phyloP scores from a whole-genome alignment of 2,329 filamentous ascomycete species.

The Penicillium sp. region DNA sequence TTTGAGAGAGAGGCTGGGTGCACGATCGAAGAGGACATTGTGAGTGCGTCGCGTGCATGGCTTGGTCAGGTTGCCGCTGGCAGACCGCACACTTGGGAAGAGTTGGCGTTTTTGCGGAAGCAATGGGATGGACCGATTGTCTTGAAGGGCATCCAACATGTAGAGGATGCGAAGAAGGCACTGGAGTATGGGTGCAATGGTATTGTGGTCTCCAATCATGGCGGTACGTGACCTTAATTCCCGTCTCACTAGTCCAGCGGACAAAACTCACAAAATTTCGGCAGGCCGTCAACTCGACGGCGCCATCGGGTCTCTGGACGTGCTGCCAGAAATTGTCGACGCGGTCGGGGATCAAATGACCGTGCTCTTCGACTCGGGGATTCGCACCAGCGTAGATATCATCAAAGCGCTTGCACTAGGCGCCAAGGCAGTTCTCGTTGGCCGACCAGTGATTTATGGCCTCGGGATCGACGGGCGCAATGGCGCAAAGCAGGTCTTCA shows the following conservation, averaged over 20 bases:
- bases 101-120: slow-evolving; percentile 59
- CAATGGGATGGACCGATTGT: slow-evolving; percentile 67
- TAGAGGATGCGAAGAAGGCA: slow-evolving; percentile 51
- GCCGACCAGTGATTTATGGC: slow-evolving; percentile 61
- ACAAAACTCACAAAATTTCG: not conserved
- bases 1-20: slow-evolving; percentile 55
- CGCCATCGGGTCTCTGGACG: slow-evolving; percentile 52
- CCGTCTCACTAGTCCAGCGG: not conserved
- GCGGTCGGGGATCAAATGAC: slow-evolving; percentile 54
- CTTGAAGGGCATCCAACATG: slow-evolving; percentile 60
- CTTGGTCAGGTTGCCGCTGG: slow-evolving; percentile 55
- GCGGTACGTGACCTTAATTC: slow-evolving; percentile 35
- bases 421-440: slow-evolving; percentile 60
- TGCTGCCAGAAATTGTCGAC: slow-evolving; percentile 62
- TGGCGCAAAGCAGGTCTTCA: slow-evolving; percentile 56
- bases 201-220: slow-evolving; percentile 56
- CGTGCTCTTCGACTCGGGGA: slow-evolving; percentile 55
- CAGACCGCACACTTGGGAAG: slow-evolving; percentile 60
- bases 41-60: slow-evolving; percentile 58
- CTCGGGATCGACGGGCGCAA: slow-evolving; percentile 57
- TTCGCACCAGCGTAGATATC: slow-evolving; percentile 53
- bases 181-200: slow-evolving; percentile 50
- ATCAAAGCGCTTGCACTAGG: slow-evolving; percentile 57
- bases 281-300: slow-evolving; percentile 53
- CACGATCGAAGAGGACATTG: slow-evolving; percentile 50